Evolutionary conservation across 2,329 filamentous ascomycete species (phyloP).

Genomic region (Eutypella sp.): DNA sequence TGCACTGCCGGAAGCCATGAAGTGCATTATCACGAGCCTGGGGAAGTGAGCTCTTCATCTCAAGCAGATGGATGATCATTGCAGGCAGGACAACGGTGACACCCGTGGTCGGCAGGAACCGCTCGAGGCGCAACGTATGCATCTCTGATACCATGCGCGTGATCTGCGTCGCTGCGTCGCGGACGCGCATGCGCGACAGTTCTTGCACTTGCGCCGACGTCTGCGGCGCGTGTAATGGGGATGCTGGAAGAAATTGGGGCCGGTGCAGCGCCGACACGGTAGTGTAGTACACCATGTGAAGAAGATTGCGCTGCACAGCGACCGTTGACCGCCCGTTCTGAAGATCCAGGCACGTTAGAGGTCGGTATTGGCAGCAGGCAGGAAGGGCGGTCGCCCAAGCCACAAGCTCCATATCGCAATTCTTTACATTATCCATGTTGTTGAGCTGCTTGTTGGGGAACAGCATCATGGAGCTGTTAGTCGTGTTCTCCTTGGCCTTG

Average conservation of each 20-base stretch:
- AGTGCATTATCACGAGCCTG: conserved; percentile 68
- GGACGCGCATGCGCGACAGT: conserved; percentile 75
- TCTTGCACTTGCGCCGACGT: conserved; percentile 70
- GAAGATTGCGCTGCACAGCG: conserved; percentile 71
- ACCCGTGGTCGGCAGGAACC: conserved; percentile 79
- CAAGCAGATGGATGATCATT: conserved; percentile 88
- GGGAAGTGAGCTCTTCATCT: conserved; percentile 79
- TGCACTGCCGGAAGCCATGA: conserved; percentile 83
- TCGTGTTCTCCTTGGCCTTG: conserved; percentile 71
- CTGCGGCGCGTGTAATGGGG: conserved; percentile 47
- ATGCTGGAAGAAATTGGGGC: conserved; percentile 80
- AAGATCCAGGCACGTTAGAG: conserved; percentile 48
- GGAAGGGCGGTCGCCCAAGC: conserved; percentile 73
- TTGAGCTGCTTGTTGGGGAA: conserved; percentile 82
- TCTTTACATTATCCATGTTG: conserved; percentile 73
- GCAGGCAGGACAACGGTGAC: conserved; percentile 88
- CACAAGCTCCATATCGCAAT: conserved; percentile 73
- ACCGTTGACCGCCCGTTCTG: conserved; percentile 56
- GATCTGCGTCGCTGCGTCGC: conserved; percentile 78
- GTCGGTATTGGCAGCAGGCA: conserved; percentile 62
- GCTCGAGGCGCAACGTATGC: conserved; percentile 66
- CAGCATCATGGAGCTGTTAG: conserved; percentile 78
- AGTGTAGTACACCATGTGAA: conserved; percentile 92
- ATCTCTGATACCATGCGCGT: conserved; percentile 78
- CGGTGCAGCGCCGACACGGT: conserved; percentile 87